Percentiles rank a stretch among this genome's conserved stretches.
Evolutionary conservation across 148 eudicot species (phyloP).

Genomic region (Arbutus unedo): DNA sequence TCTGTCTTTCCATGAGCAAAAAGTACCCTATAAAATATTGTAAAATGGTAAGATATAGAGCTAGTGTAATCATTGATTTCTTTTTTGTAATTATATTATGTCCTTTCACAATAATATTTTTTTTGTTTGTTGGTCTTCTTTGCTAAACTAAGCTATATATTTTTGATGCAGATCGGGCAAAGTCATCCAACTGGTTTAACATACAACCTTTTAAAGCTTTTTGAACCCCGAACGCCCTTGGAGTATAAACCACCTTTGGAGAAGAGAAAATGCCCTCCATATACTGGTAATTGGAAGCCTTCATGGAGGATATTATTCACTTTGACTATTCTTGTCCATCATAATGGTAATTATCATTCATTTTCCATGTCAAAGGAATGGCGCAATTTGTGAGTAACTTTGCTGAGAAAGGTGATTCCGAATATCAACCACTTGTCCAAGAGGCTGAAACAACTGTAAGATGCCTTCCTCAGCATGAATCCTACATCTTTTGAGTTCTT

Average conservation of each 20-base stretch:
- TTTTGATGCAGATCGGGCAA: slow-evolving; percentile 66
- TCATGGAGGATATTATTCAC: not conserved
- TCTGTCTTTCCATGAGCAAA: no score
- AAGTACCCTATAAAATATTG: no score
- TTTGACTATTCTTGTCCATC: not conserved
- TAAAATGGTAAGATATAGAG: no score
- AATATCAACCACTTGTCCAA: slow-evolving; percentile 75
- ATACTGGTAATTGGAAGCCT: slow-evolving; percentile 46
- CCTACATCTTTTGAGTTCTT: not conserved
- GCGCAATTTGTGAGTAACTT: slow-evolving; percentile 74
- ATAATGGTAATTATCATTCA: not conserved
- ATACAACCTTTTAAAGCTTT: slow-evolving; percentile 67
- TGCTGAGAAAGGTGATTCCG: slow-evolving; percentile 83
- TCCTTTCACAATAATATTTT: no score
- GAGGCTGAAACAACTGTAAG: slow-evolving; percentile 82
- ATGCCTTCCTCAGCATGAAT: slow-evolving; percentile 6
- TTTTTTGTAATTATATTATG: no score
- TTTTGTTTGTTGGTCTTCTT: no score
- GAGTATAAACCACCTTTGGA: slow-evolving; percentile 87
- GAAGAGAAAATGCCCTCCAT: slow-evolving; percentile 87
- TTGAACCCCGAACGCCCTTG: slow-evolving; percentile 87
- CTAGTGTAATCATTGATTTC: no score
- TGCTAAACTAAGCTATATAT: no score
- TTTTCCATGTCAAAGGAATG: slow-evolving; percentile 53
- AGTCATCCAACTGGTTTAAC: slow-evolving; percentile 95